A percentile compares a stretch with the other conserved stretches of the same genome.
phyloP scores from a whole-genome alignment of 208 protist genomes.

The Jaenimonas drosophilae region DNA sequence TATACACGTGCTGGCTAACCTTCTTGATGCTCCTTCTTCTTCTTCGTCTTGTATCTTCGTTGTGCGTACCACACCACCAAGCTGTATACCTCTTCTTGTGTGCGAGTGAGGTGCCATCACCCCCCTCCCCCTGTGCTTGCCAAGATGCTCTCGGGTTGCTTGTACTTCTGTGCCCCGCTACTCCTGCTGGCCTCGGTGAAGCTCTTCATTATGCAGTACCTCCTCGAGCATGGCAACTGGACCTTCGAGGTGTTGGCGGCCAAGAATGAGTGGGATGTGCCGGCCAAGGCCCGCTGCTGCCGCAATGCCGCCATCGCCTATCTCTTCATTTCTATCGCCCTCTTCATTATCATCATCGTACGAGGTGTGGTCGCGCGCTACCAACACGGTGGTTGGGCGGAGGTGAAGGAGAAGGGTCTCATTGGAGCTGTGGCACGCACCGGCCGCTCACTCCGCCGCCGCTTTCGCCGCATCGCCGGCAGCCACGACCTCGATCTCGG shows the following conservation, averaged over 20 bases:
- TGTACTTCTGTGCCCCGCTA: conserved; percentile 7
- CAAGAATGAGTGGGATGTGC: conserved; percentile 43
- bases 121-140: background rate
- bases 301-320: conserved; percentile 40
- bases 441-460: too few species aligned
- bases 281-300: conserved; percentile 38
- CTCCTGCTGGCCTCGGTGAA: conserved; percentile 5
- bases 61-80: too few species aligned
- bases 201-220: conserved; percentile 11
- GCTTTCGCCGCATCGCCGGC: too few species aligned
- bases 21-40: background rate
- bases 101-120: too few species aligned
- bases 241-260: conserved; percentile 61
- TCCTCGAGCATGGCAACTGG: conserved; percentile 20
- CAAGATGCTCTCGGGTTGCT: background rate
- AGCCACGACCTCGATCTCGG: too few species aligned
- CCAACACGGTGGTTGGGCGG: too few species aligned
- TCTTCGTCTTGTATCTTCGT: background rate
- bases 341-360: conserved; percentile 21
- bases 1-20: too few species aligned
- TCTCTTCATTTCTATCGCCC: conserved; percentile 15
- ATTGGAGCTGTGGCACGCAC: too few species aligned
- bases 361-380: too few species aligned
- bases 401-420: too few species aligned
- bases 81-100: too few species aligned